These are phyloP conservation scores for Debaryomyces hansenii DNA, from an alignment of 805 yeast species.

Conservation along the genomic window DNA sequence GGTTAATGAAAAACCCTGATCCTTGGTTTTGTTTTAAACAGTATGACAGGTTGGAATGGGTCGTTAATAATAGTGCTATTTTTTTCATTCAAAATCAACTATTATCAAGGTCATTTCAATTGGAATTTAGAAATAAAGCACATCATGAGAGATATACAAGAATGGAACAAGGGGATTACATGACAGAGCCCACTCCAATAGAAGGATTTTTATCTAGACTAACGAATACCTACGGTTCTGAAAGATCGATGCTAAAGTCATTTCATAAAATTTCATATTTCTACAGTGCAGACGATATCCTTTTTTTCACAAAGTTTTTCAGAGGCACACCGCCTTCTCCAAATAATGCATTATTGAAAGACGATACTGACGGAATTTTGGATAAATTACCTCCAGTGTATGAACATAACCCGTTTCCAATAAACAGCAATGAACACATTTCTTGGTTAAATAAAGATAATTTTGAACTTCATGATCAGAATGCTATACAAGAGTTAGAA, in stretches of 20 bases:
- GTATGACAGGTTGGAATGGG: conserved; percentile 71
- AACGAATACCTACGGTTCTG: conserved; percentile 49
- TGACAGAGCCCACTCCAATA: conserved; percentile 64
- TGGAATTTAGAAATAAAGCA: conserved; percentile 59
- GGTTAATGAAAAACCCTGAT: conserved; percentile 23
- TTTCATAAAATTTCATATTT: conserved; percentile 62
- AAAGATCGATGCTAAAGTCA: conserved; percentile 35
- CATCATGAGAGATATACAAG: conserved; percentile 36
- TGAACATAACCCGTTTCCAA: conserved; percentile 54
- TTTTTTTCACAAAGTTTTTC: conserved; percentile 56
- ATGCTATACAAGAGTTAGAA: conserved; percentile 65
- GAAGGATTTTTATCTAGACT: conserved; percentile 78
- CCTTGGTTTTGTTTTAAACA: conserved; percentile 59
- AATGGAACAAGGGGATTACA: not conserved
- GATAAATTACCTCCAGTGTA: conserved; percentile 35
- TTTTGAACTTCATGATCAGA: conserved; percentile 50
- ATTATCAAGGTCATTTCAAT: conserved; percentile 37
- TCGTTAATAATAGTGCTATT: conserved; percentile 24
- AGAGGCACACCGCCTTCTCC: conserved; percentile 66
- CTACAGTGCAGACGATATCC: conserved; percentile 57
- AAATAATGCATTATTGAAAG: conserved; percentile 15
- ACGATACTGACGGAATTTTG: conserved; percentile 14
- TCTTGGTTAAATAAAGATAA: conserved; percentile 57
- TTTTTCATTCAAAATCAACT: conserved; percentile 31
- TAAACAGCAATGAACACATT: conserved; percentile 53